Evolutionary conservation across 192 early-diverging fungal genomes (phyloP), one percentile per base, ranked within the genome.

Genomic region (Backusella psychrophila): DNA sequence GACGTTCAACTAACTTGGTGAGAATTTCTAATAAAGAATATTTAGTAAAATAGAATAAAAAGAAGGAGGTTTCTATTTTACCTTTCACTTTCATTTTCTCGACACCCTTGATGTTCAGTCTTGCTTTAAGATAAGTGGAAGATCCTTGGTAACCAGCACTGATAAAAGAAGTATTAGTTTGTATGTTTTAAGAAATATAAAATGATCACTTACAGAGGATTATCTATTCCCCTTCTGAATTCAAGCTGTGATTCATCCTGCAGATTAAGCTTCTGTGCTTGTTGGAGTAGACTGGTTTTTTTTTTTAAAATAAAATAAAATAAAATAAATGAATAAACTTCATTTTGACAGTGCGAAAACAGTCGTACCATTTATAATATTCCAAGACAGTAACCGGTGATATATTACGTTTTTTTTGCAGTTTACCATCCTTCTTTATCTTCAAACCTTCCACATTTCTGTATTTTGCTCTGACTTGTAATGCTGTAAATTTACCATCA

Each of bases 211-310:
- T 70, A 39, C 36, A 46, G 21, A 46, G 38, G 41, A 23, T 15
- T 31, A 21, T 29, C 23, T 33, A 26, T 41, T 46, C n/a, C 17
- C 11, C 49, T 46, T 14, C 15, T 71, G 23, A 44, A 71, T 21
- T 71, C 69, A 8, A 71, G 14, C 31, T 71, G 69, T 15, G 69
- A 71, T 49, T 71, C 69, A 21, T 71, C 69, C 4, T 6, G 12
- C 1, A 44, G 31, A 44, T 17, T 3, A 15, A 26, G 12, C 6
- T 71, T 39, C 1, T 34, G 2, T 14, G 21, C 41, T 71, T 71
- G 69, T 31, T 71, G 12, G 14, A 44, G 11, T 44, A 71, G 19
- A 29, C 69, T 71, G 6, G 4, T 11, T 44, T 14, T 29, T 26
- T 29, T 42, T 6, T 29, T 29, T 29, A 29, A 29, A 1, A 42